Conservation (phyloP, 352 stramenopile genomes). For the Pythium dissotocum region DNA sequence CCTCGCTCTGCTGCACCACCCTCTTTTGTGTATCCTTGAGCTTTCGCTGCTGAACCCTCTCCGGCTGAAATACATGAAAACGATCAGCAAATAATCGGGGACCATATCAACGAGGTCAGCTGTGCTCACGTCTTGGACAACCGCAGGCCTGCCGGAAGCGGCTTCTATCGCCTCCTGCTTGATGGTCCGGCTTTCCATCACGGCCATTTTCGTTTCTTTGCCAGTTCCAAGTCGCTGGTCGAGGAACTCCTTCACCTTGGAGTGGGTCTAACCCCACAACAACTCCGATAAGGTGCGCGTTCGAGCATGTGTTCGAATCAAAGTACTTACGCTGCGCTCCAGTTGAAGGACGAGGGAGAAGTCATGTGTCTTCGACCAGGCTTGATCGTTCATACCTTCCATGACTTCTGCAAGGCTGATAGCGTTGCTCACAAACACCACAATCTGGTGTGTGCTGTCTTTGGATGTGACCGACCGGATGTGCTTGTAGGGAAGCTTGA, state of each 20-base stretch:
- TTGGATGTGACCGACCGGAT: conserved; percentile 4
- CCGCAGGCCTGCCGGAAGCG: too few species aligned
- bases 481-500: conserved; percentile 32
- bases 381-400: conserved; percentile 5
- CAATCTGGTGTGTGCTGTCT: not conserved
- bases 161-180: not conserved
- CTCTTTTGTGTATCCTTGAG: not conserved
- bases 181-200: conserved; percentile 1
- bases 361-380: not conserved
- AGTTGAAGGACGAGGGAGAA: conserved; percentile 2
- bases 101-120: not conserved
- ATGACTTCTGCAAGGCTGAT: conserved; percentile 12
- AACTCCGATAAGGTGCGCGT: not conserved
- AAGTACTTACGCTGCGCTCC: not conserved
- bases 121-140: not conserved
- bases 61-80: not conserved
- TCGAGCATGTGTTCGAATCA: not conserved
- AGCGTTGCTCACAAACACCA: conserved; percentile 1
- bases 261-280: not conserved
- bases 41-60: not conserved
- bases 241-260: not conserved
- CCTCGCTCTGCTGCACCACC: not conserved
- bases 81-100: not conserved
- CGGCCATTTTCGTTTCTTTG: not conserved
- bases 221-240: not conserved